Base-by-base conservation (phyloP, 805 yeast species). In the Tetrapisispora nanseiensis region DNA sequence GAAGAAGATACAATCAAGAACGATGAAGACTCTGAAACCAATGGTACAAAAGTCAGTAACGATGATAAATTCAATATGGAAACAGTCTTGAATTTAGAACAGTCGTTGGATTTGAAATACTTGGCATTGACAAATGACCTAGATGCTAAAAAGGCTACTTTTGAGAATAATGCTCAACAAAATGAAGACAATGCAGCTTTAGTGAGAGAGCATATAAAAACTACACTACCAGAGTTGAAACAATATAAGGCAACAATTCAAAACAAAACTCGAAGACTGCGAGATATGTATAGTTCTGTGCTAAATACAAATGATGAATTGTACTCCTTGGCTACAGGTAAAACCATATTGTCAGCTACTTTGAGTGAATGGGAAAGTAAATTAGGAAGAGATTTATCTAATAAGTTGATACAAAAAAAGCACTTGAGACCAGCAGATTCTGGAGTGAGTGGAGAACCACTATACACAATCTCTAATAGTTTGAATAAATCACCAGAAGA, bases 401-500 rank as follows among this genome's bases (percentile, higher is more conserved):
- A 49, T 11, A 44, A 49, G 24, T 43, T 60, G 40, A 51, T 58
- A 13, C 34, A 44, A 22, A 46, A 48, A 22, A 45, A 47, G 10
- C 52, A 52, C 33, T 40, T 58, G 42, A 51, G 44, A 27, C 32
- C 40, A 16, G 40, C 34, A 5, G 49, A 44, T 7, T 29, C 28
- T 2, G 47, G 42, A 22, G 46, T 41, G 8, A 21, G 31, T 11
- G 43, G 31, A 15, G 51, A 46, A 10, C 46, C 40, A 13, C 46
- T 42, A 31, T 56, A 43, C 34, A 44, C 53, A 12, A 56, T 51
- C 9, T 54, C 47, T 30, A 62, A 52, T 43, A 54, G 55, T 33
- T 57, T 59, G 40, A 54, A 54, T 22, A 51, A 49, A 24, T 54
- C 57, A 20, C 55, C 56, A 18, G 44, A 47, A 15, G 63, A 59